Evolutionary conservation across 371 early-diverging fungal species (phyloP).

Genomic region (Batkoa obscura): DNA sequence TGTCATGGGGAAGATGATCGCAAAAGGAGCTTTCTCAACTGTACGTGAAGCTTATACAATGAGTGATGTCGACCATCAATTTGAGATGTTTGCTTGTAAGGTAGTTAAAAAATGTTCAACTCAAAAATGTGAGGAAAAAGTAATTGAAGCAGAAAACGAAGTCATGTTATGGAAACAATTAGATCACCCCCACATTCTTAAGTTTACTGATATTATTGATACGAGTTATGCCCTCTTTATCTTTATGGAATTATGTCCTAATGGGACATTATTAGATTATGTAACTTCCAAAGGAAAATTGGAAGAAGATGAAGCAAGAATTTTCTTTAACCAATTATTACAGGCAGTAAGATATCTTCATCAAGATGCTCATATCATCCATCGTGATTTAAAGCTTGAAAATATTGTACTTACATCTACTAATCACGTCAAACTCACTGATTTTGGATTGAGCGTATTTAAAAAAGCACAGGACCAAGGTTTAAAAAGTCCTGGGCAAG

Average conservation of each 20-base stretch:
- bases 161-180: conserved; percentile 47
- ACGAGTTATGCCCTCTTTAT: conserved; percentile 39
- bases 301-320: conserved; percentile 20
- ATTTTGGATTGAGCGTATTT: conserved; percentile 56
- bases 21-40: conserved; percentile 41
- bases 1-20: conserved; percentile 29
- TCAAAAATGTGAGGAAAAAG: not conserved
- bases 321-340: conserved; percentile 43
- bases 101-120: not conserved
- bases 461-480: not conserved
- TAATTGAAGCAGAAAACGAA: conserved; percentile 23
- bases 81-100: conserved; percentile 47
- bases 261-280: conserved; percentile 23
- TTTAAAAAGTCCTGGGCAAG: conserved; percentile 10
- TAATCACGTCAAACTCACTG: conserved; percentile 50
- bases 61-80: conserved; percentile 19
- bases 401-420: conserved; percentile 49
- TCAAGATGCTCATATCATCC: conserved; percentile 41
- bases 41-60: conserved; percentile 33
- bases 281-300: conserved; percentile 8
- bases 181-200: conserved; percentile 42
- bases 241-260: conserved; percentile 40
- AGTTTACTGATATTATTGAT: conserved; percentile 36
- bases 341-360: conserved; percentile 67
- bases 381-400: conserved; percentile 88